Percentiles rank a stretch among this genome's conserved stretches.
Conservation (phyloP, 768 basidiomycete genomes). For the Pholiota microspora region DNA sequence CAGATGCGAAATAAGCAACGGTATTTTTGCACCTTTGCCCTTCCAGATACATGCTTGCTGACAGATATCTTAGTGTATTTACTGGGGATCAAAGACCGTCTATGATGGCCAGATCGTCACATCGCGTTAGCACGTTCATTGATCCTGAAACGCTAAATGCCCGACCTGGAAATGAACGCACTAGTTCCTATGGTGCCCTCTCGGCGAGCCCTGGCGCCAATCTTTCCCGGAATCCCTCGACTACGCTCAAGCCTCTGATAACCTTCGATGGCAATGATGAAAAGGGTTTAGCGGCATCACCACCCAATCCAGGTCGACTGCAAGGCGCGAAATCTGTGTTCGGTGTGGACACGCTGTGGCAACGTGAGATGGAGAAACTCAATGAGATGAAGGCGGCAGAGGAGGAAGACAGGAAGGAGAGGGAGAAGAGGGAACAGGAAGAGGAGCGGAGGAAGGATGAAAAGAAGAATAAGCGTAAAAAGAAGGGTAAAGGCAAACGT, state of each 20-base stretch:
- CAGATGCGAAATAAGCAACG: constrained; percentile 81
- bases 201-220: constrained; percentile 18
- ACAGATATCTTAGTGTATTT: constrained; percentile 60
- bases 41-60: background rate
- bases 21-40: constrained; percentile 35
- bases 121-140: constrained; percentile 66
- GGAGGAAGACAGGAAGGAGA: constrained; percentile 52
- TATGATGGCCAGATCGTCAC: constrained; percentile 80
- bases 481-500: constrained; percentile 32
- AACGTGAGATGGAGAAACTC: constrained; percentile 81
- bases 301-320: constrained; percentile 20
- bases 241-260: constrained; percentile 61
- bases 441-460: constrained; percentile 42
- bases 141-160: constrained; percentile 60
- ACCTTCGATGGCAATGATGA: constrained; percentile 60
- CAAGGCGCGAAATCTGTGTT: constrained; percentile 72
- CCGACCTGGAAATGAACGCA: constrained; percentile 36
- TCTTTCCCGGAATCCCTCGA: constrained; percentile 47
- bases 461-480: constrained; percentile 50
- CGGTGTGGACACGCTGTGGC: constrained; percentile 92
- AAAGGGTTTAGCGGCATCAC: constrained; percentile 14
- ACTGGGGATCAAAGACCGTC: constrained; percentile 85
- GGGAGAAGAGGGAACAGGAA: constrained; percentile 42
- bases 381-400: constrained; percentile 74
- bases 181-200: constrained; percentile 38